These are phyloP conservation scores for Alternaria incomplexa DNA, from an alignment of 2,329 filamentous ascomycete genomes.

Conservation along the genomic window DNA sequence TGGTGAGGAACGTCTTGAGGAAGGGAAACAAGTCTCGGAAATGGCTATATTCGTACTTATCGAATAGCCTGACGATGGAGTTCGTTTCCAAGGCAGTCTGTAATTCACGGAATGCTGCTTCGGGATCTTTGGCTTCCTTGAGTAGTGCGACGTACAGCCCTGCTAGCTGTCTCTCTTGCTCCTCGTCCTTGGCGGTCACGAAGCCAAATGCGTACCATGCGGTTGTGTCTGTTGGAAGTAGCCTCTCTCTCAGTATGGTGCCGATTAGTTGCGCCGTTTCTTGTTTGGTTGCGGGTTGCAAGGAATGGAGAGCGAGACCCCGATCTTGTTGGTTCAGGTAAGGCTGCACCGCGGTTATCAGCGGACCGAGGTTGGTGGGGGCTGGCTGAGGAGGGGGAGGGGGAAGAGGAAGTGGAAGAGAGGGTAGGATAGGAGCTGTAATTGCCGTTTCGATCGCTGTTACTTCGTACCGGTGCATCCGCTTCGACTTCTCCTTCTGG, in stretches of 20 bases:
- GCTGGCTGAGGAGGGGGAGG: background rate
- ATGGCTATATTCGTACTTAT: background rate
- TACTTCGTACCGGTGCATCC: too few relatives aligned
- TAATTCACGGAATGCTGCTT: constrained; percentile 11
- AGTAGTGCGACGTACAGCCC: constrained; percentile 19
- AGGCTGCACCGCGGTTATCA: background rate
- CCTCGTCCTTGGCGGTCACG: background rate
- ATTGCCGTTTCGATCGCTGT: rapidly evolving
- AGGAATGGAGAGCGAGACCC: background rate
- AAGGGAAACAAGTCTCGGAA: constrained; percentile 6
- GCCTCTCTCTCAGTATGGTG: background rate
- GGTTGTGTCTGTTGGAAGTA: background rate
- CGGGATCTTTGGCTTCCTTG: background rate
- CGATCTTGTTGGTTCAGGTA: constrained; percentile 5
- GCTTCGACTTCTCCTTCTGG: background rate
- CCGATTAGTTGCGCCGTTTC: background rate
- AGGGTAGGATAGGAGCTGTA: background rate
- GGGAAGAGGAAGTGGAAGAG: background rate
- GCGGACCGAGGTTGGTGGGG: background rate
- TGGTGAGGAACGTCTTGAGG: constrained; percentile 19
- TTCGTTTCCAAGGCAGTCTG: constrained; percentile 10
- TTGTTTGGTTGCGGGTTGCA: constrained; percentile 11
- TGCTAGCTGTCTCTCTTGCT: constrained; percentile 8
- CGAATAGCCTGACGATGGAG: constrained; percentile 11
- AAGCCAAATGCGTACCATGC: constrained; percentile 30